A percentile compares a stretch with the other conserved stretches of the same genome.
These are phyloP conservation scores for Starmerella etchellsii DNA, from an alignment of 805 yeast genomes.

Conservation along the genomic window DNA sequence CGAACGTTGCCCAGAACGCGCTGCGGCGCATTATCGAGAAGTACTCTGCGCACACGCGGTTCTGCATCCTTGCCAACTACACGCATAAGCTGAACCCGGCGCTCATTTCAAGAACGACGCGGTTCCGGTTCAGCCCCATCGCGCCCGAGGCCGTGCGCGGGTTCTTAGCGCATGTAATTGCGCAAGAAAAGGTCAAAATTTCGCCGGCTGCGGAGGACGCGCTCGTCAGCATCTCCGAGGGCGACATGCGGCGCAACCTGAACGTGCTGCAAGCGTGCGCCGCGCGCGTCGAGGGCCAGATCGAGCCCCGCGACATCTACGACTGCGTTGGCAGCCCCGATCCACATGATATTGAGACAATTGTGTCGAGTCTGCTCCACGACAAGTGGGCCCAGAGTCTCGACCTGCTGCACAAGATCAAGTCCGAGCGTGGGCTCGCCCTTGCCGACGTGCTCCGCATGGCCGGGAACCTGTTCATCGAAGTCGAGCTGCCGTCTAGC, in stretches of 20 bases:
- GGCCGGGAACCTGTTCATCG: slow-evolving; percentile 54
- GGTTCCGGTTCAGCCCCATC: slow-evolving; percentile 85
- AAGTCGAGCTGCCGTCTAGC: slow-evolving; percentile 48
- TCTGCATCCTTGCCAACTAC: slow-evolving; percentile 90
- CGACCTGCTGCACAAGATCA: slow-evolving; percentile 50
- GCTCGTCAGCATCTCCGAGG: slow-evolving; percentile 60
- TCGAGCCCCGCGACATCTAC: slow-evolving; percentile 65
- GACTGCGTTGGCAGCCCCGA: slow-evolving; percentile 95
- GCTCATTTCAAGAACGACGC: slow-evolving; percentile 80
- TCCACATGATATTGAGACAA: slow-evolving; percentile 67
- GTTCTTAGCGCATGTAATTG: slow-evolving; percentile 56
- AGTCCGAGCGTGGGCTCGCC: slow-evolving; percentile 72
- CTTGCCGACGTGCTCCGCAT: slow-evolving; percentile 73
- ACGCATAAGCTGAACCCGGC: slow-evolving; percentile 95
- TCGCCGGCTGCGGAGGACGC: slow-evolving; percentile 49
- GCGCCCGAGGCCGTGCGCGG: slow-evolving; percentile 51
- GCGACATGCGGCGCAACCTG: slow-evolving; percentile 92
- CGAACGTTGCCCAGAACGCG: slow-evolving; percentile 92
- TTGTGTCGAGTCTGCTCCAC: slow-evolving; percentile 62
- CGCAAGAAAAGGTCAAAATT: slow-evolving; percentile 51
- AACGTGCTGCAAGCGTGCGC: slow-evolving; percentile 91
- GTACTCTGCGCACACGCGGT: slow-evolving; percentile 87
- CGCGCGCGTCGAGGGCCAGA: slow-evolving; percentile 52
- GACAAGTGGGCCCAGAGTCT: slow-evolving; percentile 81
- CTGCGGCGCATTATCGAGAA: slow-evolving; percentile 87